Base-by-base conservation (phyloP, 345 rosid genomes). In the Moringa oleifera region DNA sequence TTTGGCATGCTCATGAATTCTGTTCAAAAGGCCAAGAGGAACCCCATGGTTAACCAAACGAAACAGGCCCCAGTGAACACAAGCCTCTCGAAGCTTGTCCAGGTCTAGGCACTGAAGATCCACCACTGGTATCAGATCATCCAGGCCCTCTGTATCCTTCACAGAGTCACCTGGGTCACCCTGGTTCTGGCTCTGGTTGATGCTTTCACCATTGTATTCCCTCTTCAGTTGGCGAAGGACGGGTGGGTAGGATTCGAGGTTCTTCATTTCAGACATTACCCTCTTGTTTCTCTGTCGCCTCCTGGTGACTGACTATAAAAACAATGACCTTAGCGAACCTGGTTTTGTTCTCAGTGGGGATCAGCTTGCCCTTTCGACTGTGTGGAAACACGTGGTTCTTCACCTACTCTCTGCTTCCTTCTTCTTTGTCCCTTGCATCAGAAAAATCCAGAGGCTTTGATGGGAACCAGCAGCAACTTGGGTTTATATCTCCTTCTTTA, bases 1-100 rank as follows among this genome's bases (percentile, higher is more conserved):
- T 25, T 65, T 67, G 57, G 90, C 72, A 13, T 59, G 79, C 53
- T 71, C 73, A 18, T 78, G 77, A 33, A 86, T 74, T 52, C 68
- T 70, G 61, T 45, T 71, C 65, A 73, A 49, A 7, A 84, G 75
- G n/a, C 41, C 25, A 2, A 25, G 36, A 63, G 96, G 93, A 23
- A 86, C 67, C 61, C 87, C 89, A 71, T 89, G 91, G 79, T 81
- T 81, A 59, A 66, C 79, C 74, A 89, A 21, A 70, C 89, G 89
- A 68, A 89, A 86, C 21, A 86, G 28, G 23, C 96, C 93, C 96
- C 86, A 89, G 23, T 70, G 78, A 7, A 31, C 71, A 72, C 93
- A 84, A 23, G 85, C 89, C 15, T 80, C 83, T 13, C 17, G 72
- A 18, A 89, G 82, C 55, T 49, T 46, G 20, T 75, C 81, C 64